These are phyloP conservation scores for Orbilia javanica DNA, from an alignment of 2,329 filamentous ascomycete genomes.

Conservation along the genomic window DNA sequence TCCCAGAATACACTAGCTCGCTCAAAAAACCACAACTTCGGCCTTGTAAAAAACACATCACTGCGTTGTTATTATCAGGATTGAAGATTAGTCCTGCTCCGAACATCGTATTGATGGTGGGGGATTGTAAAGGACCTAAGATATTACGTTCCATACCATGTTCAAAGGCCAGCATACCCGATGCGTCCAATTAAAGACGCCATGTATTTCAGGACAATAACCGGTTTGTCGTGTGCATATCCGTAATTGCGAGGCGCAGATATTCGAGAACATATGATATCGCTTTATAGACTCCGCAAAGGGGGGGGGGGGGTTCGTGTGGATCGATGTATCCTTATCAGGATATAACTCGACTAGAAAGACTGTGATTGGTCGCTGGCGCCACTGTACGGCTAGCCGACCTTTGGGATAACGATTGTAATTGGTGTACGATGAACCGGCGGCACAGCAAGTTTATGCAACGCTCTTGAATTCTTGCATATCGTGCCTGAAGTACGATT, in stretches of 20 bases:
- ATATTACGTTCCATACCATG: background rate
- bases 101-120: too few species aligned
- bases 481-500: slow-evolving; percentile 5
- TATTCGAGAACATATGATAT: slow-evolving; percentile 8
- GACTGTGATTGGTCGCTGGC: background rate
- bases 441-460: slow-evolving; percentile 11
- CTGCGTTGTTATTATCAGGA: background rate
- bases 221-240: slow-evolving; percentile 2
- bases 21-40: background rate
- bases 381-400: background rate
- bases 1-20: background rate
- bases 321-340: background rate
- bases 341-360: background rate
- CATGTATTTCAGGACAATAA: background rate
- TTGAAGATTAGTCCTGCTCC: background rate
- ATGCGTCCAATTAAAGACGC: background rate
- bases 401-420: background rate
- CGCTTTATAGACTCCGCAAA: background rate
- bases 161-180: background rate
- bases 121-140: too few species aligned
- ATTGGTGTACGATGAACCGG: background rate
- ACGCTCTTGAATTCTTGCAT: background rate
- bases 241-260: background rate
- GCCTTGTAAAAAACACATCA: background rate
- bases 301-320: background rate